Percentiles rank a stretch among this genome's conserved stretches.
Conservation (phyloP, 495 filamentous ascomycete genomes). For the Lasiosphaeria hispida region DNA sequence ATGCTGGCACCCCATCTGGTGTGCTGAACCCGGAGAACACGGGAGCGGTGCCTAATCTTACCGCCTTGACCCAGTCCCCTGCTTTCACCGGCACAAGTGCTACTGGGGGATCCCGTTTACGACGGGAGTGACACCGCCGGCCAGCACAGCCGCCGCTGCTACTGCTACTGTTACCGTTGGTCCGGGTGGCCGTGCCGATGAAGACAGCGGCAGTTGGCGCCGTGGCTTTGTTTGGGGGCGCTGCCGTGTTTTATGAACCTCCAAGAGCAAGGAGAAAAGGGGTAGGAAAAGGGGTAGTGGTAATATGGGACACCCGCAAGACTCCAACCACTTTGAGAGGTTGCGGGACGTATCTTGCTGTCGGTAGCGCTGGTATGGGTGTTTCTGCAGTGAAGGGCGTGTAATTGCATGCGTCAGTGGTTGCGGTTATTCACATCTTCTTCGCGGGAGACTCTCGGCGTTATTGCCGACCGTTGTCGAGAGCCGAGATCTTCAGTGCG, state of each 20-base stretch:
- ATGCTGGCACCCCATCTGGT: slow-evolving; percentile 32
- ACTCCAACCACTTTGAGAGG: too few relatives aligned
- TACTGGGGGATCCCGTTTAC: slow-evolving; percentile 47
- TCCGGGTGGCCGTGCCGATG: slow-evolving; percentile 23
- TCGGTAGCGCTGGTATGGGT: neutral
- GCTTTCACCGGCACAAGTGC: slow-evolving; percentile 53
- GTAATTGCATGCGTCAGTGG: neutral
- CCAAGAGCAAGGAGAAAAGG: too few relatives aligned
- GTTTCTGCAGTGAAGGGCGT: neutral
- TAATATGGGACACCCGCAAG: too few relatives aligned
- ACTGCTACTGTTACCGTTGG: slow-evolving; percentile 27
- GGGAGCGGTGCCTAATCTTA: slow-evolving; percentile 43
- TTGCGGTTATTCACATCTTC: too few relatives aligned
- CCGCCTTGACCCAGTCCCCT: slow-evolving; percentile 42
- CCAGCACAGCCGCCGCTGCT: slow-evolving; percentile 25
- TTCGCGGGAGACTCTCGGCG: too few relatives aligned
- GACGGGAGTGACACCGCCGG: slow-evolving; percentile 33
- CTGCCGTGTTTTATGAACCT: slow-evolving; percentile 21
- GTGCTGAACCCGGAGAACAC: slow-evolving; percentile 61
- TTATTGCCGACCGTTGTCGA: too few relatives aligned
- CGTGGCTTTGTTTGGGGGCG: slow-evolving; percentile 39
- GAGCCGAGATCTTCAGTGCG: too few relatives aligned
- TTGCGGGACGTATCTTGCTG: too few relatives aligned
- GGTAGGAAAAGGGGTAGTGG: too few relatives aligned
- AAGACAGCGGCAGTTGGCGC: slow-evolving; percentile 31